These are phyloP conservation scores for Pseudohalonectria lignicola DNA, from an alignment of 2,329 filamentous ascomycete species.

Conservation along the genomic window DNA sequence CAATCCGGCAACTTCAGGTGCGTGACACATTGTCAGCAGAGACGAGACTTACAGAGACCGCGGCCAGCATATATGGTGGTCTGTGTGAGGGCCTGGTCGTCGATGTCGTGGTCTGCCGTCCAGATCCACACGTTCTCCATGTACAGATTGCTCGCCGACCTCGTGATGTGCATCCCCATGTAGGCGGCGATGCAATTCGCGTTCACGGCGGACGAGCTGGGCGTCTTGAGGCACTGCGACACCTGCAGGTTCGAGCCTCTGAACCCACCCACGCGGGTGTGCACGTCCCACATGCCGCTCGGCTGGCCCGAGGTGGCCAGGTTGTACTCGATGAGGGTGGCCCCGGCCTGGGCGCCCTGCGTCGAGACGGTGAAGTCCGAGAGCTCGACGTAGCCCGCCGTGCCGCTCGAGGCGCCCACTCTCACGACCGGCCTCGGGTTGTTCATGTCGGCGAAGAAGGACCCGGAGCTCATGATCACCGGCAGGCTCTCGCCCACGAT, in stretches of 20 bases:
- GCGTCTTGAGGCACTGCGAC: constrained; percentile 50
- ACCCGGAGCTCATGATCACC: constrained; percentile 42
- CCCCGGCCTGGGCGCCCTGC: constrained; percentile 53
- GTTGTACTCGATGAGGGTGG: constrained; percentile 63
- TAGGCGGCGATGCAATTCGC: constrained; percentile 22
- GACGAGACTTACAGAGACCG: constrained; percentile 19
- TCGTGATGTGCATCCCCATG: constrained; percentile 30
- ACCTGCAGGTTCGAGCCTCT: constrained; percentile 57
- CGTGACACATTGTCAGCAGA: background rate
- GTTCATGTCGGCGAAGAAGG: constrained; percentile 43
- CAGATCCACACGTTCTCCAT: constrained; percentile 38
- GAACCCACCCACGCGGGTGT: constrained; percentile 63
- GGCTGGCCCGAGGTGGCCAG: constrained; percentile 33
- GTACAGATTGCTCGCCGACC: constrained; percentile 20
- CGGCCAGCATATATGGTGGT: constrained; percentile 40
- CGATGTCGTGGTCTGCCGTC: constrained; percentile 21
- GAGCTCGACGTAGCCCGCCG: constrained; percentile 55
- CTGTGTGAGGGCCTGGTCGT: constrained; percentile 26
- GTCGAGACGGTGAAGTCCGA: constrained; percentile 64
- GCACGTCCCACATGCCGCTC: constrained; percentile 60
- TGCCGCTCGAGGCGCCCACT: constrained; percentile 43
- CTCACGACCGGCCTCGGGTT: constrained; percentile 54
- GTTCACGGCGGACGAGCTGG: constrained; percentile 16
- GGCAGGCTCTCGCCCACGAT: constrained; percentile 49
- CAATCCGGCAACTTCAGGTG: background rate